These are phyloP conservation scores for Zanthoxylum bungeanum DNA, from an alignment of 345 rosid species.

Conservation along the genomic window DNA sequence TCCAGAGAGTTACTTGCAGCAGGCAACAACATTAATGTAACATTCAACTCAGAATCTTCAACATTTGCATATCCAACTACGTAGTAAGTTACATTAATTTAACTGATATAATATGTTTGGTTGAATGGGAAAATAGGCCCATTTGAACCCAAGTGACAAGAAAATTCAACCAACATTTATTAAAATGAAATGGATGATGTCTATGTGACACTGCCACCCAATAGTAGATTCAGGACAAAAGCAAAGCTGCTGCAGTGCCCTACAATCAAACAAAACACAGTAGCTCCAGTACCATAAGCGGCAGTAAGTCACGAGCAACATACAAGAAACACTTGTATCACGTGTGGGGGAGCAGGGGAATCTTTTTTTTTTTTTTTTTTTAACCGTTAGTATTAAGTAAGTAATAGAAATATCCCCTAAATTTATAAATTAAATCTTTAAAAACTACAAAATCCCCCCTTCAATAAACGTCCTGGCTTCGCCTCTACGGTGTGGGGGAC, in stretches of 20 bases:
- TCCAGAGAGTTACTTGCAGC: constrained; percentile 11
- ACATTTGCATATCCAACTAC: not conserved
- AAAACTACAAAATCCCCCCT: too few relatives aligned
- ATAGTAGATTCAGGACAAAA: not conserved
- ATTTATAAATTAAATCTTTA: too few relatives aligned
- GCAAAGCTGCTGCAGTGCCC: not conserved
- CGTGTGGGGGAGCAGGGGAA: too few relatives aligned
- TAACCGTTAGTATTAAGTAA: too few relatives aligned
- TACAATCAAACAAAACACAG: constrained; percentile 12
- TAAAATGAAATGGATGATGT: not conserved
- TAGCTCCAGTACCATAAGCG: not conserved
- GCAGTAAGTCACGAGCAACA: constrained; percentile 31
- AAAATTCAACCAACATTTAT: not conserved
- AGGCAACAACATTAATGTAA: not conserved
- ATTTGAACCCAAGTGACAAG: not conserved
- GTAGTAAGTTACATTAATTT: too few relatives aligned
- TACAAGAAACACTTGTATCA: constrained; percentile 3
- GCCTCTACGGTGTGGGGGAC: too few relatives aligned
- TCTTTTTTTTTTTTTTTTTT: too few relatives aligned
- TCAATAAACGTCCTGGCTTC: too few relatives aligned
- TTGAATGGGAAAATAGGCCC: not conserved
- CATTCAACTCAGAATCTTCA: not conserved
- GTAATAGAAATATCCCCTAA: too few relatives aligned
- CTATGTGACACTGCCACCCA: not conserved
- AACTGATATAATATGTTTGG: not conserved